Evolutionary conservation across 2,329 filamentous ascomycete species (phyloP).

Genomic region (Fusarium sp.): DNA sequence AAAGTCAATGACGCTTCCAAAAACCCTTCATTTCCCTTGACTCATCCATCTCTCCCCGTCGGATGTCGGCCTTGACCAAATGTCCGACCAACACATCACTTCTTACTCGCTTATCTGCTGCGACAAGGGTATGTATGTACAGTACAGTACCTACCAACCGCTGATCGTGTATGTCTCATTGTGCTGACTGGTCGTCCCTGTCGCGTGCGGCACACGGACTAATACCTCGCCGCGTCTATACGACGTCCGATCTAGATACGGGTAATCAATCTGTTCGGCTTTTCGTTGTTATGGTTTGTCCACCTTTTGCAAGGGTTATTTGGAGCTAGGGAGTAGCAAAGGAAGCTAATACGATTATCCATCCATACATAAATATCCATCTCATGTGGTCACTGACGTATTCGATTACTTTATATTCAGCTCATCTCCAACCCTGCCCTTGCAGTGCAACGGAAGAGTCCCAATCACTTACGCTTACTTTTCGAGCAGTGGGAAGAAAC

Average conservation of each 20-base stretch:
- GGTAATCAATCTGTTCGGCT: background rate
- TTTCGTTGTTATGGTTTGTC: background rate
- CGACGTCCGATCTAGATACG: background rate
- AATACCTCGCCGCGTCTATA: slow-evolving; percentile 21
- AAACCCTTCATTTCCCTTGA: background rate
- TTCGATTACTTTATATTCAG: slow-evolving; percentile 11
- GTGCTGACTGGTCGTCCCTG: slow-evolving; percentile 15
- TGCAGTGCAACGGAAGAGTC: too few species aligned
- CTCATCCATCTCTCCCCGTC: slow-evolving; percentile 29
- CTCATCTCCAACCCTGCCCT: background rate
- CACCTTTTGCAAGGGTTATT: background rate
- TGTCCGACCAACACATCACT: slow-evolving; percentile 36
- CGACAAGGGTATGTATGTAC: too few species aligned
- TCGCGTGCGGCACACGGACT: slow-evolving; percentile 27
- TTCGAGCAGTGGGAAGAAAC: slow-evolving; percentile 8
- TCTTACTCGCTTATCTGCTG: slow-evolving; percentile 17
- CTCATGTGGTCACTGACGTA: slow-evolving; percentile 8
- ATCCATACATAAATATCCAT: background rate
- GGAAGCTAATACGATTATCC: background rate
- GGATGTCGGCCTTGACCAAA: slow-evolving; percentile 44
- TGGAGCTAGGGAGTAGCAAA: background rate
- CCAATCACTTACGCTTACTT: background rate
- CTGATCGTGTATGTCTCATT: slow-evolving; percentile 22
- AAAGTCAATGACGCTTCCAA: slow-evolving; percentile 31
- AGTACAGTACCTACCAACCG: slow-evolving; percentile 19